A percentile compares a stretch with the other conserved stretches of the same genome.
Evolutionary conservation across 257 asterid genomes (phyloP).

Genomic region (Plantago elongata): DNA sequence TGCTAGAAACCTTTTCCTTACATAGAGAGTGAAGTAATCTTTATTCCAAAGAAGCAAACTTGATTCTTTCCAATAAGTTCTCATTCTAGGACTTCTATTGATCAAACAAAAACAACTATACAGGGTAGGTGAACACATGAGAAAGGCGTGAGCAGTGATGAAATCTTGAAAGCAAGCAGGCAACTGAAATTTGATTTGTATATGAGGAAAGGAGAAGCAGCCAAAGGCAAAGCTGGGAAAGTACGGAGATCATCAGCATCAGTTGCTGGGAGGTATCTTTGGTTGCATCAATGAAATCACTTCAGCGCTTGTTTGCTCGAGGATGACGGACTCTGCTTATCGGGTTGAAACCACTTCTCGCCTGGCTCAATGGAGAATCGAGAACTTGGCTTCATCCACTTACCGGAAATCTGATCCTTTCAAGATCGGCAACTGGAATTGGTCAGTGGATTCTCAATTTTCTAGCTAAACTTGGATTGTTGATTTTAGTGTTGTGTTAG

Average conservation of each 20-base stretch:
- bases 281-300: conserved; percentile 90
- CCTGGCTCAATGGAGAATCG: conserved; percentile 93
- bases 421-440: conserved; percentile 73
- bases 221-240: conserved; percentile 79
- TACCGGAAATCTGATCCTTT: conserved; percentile 82
- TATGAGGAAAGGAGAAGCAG: conserved; percentile 34
- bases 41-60: too few relatives aligned
- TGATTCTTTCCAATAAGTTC: too few relatives aligned
- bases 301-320: conserved; percentile 55
- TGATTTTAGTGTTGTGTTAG: not conserved
- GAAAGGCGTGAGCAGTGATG: too few relatives aligned
- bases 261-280: conserved; percentile 63
- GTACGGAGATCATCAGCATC: conserved; percentile 47
- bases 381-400: conserved; percentile 50
- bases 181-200: not conserved
- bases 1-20: too few relatives aligned
- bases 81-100: too few relatives aligned
- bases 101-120: too few relatives aligned
- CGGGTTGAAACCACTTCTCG: conserved; percentile 90
- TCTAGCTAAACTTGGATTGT: not conserved
- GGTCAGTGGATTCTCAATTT: conserved; percentile 29
- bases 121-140: too few relatives aligned
- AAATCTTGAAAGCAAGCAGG: too few relatives aligned
- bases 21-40: too few relatives aligned
- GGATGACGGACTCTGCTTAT: conserved; percentile 89